Evolutionary conservation across 257 asterid species (phyloP).

Genomic region (Plantago ovata): DNA sequence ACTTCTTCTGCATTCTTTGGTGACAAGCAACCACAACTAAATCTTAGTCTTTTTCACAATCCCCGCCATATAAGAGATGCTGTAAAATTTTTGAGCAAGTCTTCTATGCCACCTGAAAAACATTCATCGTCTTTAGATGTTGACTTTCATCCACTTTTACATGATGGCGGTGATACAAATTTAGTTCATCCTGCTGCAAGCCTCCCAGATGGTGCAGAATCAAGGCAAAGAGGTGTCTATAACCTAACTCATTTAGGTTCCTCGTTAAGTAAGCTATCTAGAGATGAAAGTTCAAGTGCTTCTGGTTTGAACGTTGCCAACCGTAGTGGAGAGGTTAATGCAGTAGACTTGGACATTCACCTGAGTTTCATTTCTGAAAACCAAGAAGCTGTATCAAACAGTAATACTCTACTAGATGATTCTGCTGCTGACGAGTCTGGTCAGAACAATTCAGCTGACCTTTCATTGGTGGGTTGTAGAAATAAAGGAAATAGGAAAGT

Average conservation of each 20-base stretch:
- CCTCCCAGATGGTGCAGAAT: conserved; percentile 31
- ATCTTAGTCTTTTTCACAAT: conserved; percentile 69
- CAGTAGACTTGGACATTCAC: conserved; percentile 70
- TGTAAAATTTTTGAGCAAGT: conserved; percentile 55
- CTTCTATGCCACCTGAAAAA: conserved; percentile 46
- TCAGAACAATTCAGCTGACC: conserved; percentile 30
- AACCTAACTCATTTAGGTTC: conserved; percentile 27
- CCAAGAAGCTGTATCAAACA: conserved; percentile 30
- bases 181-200: conserved; percentile 30
- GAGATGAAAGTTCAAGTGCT: conserved; percentile 32
- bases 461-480: conserved; percentile 29
- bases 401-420: conserved; percentile 26
- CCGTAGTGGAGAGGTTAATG: conserved; percentile 38
- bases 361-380: conserved; percentile 54
- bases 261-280: conserved; percentile 21
- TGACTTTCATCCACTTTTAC: conserved; percentile 89
- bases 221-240: conserved; percentile 33
- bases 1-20: conserved; percentile 49
- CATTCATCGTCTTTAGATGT: conserved; percentile 38
- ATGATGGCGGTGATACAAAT: conserved; percentile 34
- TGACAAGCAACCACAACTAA: conserved; percentile 66
- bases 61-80: conserved; percentile 66
- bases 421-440: conserved; percentile 31
- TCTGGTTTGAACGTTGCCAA: conserved; percentile 32
- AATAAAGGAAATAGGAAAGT: conserved; percentile 34